Evolutionary conservation across 2,329 filamentous ascomycete genomes (phyloP).

Genomic region (Epichloe aotearoae): DNA sequence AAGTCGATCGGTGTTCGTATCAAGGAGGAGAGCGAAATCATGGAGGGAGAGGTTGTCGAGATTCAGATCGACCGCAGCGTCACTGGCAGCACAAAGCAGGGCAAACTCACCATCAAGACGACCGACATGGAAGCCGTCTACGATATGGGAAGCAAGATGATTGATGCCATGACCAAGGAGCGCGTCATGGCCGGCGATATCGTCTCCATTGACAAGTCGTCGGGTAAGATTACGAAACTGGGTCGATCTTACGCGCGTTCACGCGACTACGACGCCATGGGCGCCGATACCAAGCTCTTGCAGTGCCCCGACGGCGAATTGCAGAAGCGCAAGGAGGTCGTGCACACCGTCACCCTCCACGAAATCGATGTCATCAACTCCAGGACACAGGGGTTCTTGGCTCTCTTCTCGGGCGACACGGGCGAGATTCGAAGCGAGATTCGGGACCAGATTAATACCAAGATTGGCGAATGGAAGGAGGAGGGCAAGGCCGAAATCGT

Average conservation of each 20-base stretch:
- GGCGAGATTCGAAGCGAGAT: conserved; percentile 97
- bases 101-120: conserved; percentile 98
- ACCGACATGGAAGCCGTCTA: conserved; percentile 99
- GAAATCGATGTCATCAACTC: conserved; percentile 99
- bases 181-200: conserved; percentile 98
- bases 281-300: conserved; percentile 93
- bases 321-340: conserved; percentile 91
- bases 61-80: conserved; percentile 97
- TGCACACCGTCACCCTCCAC: conserved; percentile 92
- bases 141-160: conserved; percentile 99
- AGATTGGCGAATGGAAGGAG: conserved; percentile 98
- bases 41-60: conserved; percentile 97
- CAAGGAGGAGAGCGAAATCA: conserved; percentile 98
- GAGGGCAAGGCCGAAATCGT: conserved; percentile 98
- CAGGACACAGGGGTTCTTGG: conserved; percentile 92
- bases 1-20: conserved; percentile 97
- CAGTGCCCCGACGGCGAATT: conserved; percentile 96
- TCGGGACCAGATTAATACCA: conserved; percentile 96
- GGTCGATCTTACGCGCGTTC: conserved; percentile 90
- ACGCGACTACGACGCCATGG: conserved; percentile 98
- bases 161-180: conserved; percentile 98
- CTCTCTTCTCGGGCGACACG: conserved; percentile 94
- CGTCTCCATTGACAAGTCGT: conserved; percentile 96
- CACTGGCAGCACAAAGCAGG: conserved; percentile 93
- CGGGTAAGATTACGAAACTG: conserved; percentile 94